These are phyloP conservation scores for Cucumis hystrix DNA, from an alignment of 306 rosid genomes.

Conservation along the genomic window DNA sequence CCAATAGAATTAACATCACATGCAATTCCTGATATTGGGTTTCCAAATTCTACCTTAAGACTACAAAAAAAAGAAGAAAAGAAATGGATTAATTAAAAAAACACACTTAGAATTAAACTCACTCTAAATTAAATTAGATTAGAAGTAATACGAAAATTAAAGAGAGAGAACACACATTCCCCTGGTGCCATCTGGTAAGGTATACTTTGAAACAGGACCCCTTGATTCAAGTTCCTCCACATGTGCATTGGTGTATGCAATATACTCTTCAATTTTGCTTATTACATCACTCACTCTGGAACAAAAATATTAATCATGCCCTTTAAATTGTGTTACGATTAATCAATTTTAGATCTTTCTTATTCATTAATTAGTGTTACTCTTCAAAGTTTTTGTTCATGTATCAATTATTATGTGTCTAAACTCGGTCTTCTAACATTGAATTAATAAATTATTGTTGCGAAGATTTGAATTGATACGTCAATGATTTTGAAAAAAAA, in stretches of 20 bases:
- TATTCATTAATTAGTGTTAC: too few relatives aligned
- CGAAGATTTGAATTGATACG: too few relatives aligned
- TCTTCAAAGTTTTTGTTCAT: too few relatives aligned
- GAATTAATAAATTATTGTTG: too few relatives aligned
- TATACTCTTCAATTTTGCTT: slow-evolving; percentile 53
- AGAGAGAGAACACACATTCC: slow-evolving; percentile 43
- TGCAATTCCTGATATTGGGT: slow-evolving; percentile 77
- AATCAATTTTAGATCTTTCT: too few relatives aligned
- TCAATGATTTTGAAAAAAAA: too few relatives aligned
- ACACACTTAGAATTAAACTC: too few relatives aligned
- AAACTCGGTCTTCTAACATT: too few relatives aligned
- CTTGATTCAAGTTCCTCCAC: slow-evolving; percentile 49
- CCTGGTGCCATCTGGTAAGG: slow-evolving; percentile 49
- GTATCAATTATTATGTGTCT: too few relatives aligned
- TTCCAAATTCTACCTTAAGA: slow-evolving; percentile 50
- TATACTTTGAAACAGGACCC: slow-evolving; percentile 90
- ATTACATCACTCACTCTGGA: slow-evolving; percentile 63
- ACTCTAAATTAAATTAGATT: too few relatives aligned
- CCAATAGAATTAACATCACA: slow-evolving; percentile 76
- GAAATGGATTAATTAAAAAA: background rate
- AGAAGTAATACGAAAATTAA: background rate
- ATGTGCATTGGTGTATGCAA: slow-evolving; percentile 52
- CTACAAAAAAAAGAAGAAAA: slow-evolving; percentile 27
- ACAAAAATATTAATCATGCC: too few relatives aligned
- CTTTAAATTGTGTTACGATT: too few relatives aligned